Conservation (phyloP, 1,284 basidiomycete species). For the Chondrostereum purpureum region DNA sequence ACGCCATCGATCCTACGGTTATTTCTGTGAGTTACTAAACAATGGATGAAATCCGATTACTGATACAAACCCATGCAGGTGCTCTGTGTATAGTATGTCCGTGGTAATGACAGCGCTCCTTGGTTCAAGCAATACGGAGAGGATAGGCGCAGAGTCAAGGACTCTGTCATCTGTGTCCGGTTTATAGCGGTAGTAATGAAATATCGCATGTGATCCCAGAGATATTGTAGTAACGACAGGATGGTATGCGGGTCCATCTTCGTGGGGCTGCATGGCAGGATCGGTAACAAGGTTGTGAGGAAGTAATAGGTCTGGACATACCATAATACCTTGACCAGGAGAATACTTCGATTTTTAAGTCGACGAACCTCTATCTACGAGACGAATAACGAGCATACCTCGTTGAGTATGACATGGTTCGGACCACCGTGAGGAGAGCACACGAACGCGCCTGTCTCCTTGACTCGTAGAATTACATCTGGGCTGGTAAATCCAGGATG, state of each 20-base stretch:
- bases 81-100: slow-evolving; percentile 56
- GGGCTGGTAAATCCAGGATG: slow-evolving; percentile 43
- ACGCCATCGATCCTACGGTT: slow-evolving; percentile 46
- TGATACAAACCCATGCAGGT: slow-evolving; percentile 59
- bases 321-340: slow-evolving; percentile 89
- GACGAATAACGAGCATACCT: slow-evolving; percentile 36
- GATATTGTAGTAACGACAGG: slow-evolving; percentile 89
- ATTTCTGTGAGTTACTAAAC: not conserved
- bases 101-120: slow-evolving; percentile 79
- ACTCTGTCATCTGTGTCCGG: slow-evolving; percentile 31
- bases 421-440: slow-evolving; percentile 58
- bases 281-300: slow-evolving; percentile 5
- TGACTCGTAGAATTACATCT: slow-evolving; percentile 66
- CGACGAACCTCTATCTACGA: slow-evolving; percentile 6
- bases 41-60: too few species aligned
- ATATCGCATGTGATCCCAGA: slow-evolving; percentile 75
- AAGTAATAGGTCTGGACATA: slow-evolving; percentile 36
- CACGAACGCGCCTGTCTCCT: slow-evolving; percentile 52
- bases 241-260: slow-evolving; percentile 86
- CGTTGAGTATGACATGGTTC: slow-evolving; percentile 86
- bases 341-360: slow-evolving; percentile 50
- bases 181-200: slow-evolving; percentile 79
- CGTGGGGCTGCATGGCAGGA: slow-evolving; percentile 62
- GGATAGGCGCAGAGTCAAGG: slow-evolving; percentile 58
- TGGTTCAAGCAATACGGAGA: slow-evolving; percentile 76